phyloP scores from a whole-genome alignment of 257 asterid species.

The Solanum verrucosum region DNA sequence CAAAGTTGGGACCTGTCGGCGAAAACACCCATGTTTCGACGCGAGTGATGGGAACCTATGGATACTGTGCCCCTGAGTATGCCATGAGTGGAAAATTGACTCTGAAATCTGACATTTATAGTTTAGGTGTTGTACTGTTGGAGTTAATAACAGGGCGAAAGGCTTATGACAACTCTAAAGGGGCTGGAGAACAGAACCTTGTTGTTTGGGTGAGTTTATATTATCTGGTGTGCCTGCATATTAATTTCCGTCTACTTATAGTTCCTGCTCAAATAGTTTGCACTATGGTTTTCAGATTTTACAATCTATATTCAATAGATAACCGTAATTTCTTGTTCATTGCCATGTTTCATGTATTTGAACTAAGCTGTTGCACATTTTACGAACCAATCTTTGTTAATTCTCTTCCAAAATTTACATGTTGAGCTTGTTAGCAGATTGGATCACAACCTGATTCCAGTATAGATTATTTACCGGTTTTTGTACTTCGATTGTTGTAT shows the following conservation, averaged over 20 bases:
- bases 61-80: slow-evolving; percentile 73
- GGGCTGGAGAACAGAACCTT: slow-evolving; percentile 55
- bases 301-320: background rate
- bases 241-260: background rate
- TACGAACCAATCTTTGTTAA: background rate
- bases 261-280: background rate
- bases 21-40: slow-evolving; percentile 74
- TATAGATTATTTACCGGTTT: background rate
- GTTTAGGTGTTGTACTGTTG: slow-evolving; percentile 67
- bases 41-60: slow-evolving; percentile 75
- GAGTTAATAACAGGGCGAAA: slow-evolving; percentile 66
- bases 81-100: slow-evolving; percentile 78
- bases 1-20: slow-evolving; percentile 73
- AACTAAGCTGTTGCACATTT: background rate
- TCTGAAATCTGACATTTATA: slow-evolving; percentile 60
- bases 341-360: background rate
- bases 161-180: slow-evolving; percentile 39
- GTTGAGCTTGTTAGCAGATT: background rate
- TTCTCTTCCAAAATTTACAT: background rate
- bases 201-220: slow-evolving; percentile 54
- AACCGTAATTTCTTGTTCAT: background rate
- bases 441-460: background rate
- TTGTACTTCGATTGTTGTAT: background rate
- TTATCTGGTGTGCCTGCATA: background rate
- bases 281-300: background rate